Percentiles rank a stretch among this genome's conserved stretches.
Conservation (phyloP, 495 filamentous ascomycete genomes). For the Aspergillus incahuasiensis region DNA sequence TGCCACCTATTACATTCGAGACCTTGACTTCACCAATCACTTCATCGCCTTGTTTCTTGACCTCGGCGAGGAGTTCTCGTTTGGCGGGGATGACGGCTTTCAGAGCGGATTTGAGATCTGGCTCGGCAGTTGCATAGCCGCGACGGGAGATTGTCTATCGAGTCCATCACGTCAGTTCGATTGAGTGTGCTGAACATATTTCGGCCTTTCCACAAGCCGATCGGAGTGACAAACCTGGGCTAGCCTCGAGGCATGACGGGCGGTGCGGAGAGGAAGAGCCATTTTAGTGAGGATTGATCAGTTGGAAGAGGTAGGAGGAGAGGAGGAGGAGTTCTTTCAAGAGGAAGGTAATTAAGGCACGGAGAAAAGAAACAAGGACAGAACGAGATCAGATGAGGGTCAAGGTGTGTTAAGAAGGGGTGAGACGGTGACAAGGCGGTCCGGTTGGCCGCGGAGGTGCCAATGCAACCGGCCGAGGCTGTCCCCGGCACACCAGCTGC, state of each 20-base stretch:
- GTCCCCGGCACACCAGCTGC: not conserved
- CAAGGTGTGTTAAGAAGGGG: constrained; percentile 12
- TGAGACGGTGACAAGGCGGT: not conserved
- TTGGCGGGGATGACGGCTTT: constrained; percentile 83
- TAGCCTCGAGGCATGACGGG: constrained; percentile 36
- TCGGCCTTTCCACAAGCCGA: not conserved
- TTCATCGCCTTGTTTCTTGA: constrained; percentile 80
- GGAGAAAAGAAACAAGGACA: constrained; percentile 7
- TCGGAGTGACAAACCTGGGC: constrained; percentile 27
- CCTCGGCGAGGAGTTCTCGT: constrained; percentile 83
- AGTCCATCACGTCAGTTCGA: not conserved
- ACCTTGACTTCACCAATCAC: constrained; percentile 88
- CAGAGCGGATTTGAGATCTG: constrained; percentile 81
- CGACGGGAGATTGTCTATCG: constrained; percentile 20
- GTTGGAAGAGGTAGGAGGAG: constrained; percentile 5
- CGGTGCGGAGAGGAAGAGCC: constrained; percentile 36
- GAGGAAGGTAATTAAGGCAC: not conserved
- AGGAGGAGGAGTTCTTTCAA: constrained; percentile 8
- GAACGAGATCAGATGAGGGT: constrained; percentile 2
- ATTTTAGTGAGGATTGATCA: constrained; percentile 21
- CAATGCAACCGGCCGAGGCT: constrained; percentile 1
- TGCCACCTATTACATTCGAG: constrained; percentile 90
- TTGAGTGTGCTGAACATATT: not conserved
- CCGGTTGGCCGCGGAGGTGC: constrained; percentile 36
- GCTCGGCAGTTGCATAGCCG: constrained; percentile 61